Conservation (phyloP, 1,284 basidiomycete species). For the Pholiota adiposa region DNA sequence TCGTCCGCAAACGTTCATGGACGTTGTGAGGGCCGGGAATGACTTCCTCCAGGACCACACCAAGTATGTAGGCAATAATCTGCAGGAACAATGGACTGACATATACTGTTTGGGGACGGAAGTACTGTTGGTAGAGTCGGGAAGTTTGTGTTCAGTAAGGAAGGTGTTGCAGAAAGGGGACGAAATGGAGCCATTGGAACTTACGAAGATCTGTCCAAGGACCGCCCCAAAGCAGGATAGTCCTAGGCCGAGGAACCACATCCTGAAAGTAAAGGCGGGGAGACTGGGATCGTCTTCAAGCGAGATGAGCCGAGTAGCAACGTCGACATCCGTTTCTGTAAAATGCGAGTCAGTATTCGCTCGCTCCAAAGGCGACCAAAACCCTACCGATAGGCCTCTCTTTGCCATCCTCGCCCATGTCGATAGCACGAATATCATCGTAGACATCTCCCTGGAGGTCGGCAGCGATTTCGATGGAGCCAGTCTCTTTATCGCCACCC, state of each 20-base stretch:
- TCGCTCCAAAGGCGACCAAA: neutral
- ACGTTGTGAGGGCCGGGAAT: constrained; percentile 47
- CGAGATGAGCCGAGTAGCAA: constrained; percentile 52
- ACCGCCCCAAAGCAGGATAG: constrained; percentile 61
- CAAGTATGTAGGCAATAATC: constrained; percentile 50
- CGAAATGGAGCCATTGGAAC: no score
- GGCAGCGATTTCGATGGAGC: constrained; percentile 13
- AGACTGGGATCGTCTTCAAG: constrained; percentile 63
- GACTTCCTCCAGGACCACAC: constrained; percentile 47
- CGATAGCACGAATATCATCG: constrained; percentile 15
- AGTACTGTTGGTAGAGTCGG: no score
- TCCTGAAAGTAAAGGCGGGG: constrained; percentile 48
- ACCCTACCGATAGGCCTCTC: constrained; percentile 16
- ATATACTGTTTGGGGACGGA: constrained; percentile 59
- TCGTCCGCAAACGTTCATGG: constrained; percentile 33
- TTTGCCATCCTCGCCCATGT: constrained; percentile 18
- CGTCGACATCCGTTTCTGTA: neutral
- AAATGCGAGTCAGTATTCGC: neutral
- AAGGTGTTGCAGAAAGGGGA: no score
- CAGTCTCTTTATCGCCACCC: constrained; percentile 9
- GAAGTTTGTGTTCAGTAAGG: no score
- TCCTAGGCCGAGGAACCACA: constrained; percentile 53
- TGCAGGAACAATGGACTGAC: constrained; percentile 64
- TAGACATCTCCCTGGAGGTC: constrained; percentile 29
- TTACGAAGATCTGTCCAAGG: constrained; percentile 62